Evolutionary conservation across 169 alveolate species (phyloP), one percentile per base, ranked within the genome.

Genomic region (Plasmodium yoelii): DNA sequence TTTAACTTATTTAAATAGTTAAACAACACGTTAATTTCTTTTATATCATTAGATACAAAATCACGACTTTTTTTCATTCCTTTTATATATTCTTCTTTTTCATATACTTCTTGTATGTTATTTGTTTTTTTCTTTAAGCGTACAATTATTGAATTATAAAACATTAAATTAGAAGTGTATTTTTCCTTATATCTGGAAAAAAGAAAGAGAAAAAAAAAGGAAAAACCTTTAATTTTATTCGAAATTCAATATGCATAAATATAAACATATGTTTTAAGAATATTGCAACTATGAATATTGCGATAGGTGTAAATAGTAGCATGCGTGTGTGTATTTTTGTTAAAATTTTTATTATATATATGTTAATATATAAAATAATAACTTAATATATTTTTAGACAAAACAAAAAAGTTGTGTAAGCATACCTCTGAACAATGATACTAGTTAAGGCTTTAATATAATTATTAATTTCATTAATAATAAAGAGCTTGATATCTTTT

Each of bases 21-120:
- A 59, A 80, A 80, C 39, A 80, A 49, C 19, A 80, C 61, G 28
- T 80, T 80, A 22, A 80, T 80, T 80, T 80, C 90, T 80, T 80
- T 80, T 18, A 80, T 80, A 49, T 80, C 90, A 28, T 80, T 80
- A 12, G 82, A 80, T 9, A 80, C 84, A 59, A 80, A 80, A 59
- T 64, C 82, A 12, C 65, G 90, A 61, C 90, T 80, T 60, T 80
- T 80, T 60, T 80, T 80, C 82, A 80, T 80, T 15, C 68, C 90
- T 19, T 80, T 80, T 65, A 80, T 80, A 47, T 80, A 80, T 61
- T 80, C 90, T 49, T 80, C 90, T 28, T 80, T 80, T 80, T 80
- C 90, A 47, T 80, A 80, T n/a, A 80, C 68, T 18, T 80, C 90
- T 59, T 80, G 90, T 51, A 80, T 80, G 28, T 60, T 80, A 57